Base-by-base conservation (phyloP, 2,329 filamentous ascomycete species). In the Calonectria pauciramosa region DNA sequence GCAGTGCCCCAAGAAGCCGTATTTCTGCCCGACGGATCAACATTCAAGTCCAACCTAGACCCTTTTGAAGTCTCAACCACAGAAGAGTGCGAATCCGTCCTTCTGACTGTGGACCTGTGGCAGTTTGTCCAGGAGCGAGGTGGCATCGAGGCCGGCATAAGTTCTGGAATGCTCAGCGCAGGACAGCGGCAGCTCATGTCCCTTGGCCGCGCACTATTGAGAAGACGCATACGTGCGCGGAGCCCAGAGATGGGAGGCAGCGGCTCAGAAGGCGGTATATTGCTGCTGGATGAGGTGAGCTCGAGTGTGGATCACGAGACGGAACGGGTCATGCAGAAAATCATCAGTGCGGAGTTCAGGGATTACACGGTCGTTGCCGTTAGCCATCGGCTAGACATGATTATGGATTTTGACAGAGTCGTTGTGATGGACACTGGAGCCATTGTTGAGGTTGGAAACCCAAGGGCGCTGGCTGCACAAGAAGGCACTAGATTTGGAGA, bases 171-270 rank as follows among this genome's bases (percentile, higher is more conserved):
- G n/a, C 83, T 92, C 9, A 89, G 87, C 8, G 87, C 88, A 68
- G 92, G 92, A 0, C 92, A 93, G 81, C 87, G 87, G 70, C 92
- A 94, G 80, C 86, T 94, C 0, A 91, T 94, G 78, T 91, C 88
- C 76, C 86, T 94, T 4, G 91, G 89, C 2, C 84, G 91, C 2
- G 91, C 91, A 0, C 84, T 93, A 28, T 81, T 93, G 23, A 83
- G 88, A 13, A 75, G 81, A 16, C 70, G 74, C 7, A 34, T 74
- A 28, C 32, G 69, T 16, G 60, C 49, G n/a, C 60, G 36, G 1
- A 66, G 8, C 18, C 44, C n/a, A 26, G 28, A 13, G 1, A n/a
- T 20, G 36, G 54, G n/a, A 44, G 52, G 41, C n/a, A 30, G n/a
- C 2, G 38, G 54, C 28, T 49, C 63, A 3, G 74, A 38, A 41